Evolutionary conservation across 805 yeast species (phyloP), one percentile per base, ranked within the genome.

Genomic region (Kodamaea kaohsiungensis): DNA sequence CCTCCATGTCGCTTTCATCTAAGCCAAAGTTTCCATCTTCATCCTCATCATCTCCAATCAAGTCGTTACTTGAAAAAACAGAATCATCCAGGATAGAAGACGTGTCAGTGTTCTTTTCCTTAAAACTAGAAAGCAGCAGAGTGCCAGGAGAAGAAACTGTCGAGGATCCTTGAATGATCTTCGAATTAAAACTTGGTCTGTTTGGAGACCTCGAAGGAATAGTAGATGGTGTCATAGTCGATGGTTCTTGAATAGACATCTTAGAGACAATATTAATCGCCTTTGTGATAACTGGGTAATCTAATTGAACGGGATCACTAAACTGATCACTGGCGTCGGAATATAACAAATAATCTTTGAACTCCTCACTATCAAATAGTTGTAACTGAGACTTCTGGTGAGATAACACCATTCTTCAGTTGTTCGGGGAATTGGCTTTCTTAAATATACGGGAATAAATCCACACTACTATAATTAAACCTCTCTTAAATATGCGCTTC

Each of bases 41-140:
- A 33, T 53, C 52, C 2, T 40, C 42, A 15, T 38, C 45, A 3
- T 27, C 35, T 5, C 51, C 30, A 16, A n/a, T 9, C 15, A 7
- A 15, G 17, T 46, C 54, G 18, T 51, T 43, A 38, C 47, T 51
- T 10, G 61, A 57, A 49, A 59, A 59, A 7, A 58, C 53, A n/a
- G 61, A 56, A 17, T 54, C 63, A 10, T 53, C 59, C 43, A 53
- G 53, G 10, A 54, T 38, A 22, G 59, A 56, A 10, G 65, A 60
- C 3, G 57, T 51, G 53, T 62, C 46, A 22, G 25, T 22, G 47
- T 45, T n/a, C 47, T 46, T 27, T 50, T 30, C 35, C 13, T 53
- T 37, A 55, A 51, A 61, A 45, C 67, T 60, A 6, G 62, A 27
- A 27, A 62, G 68, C 65, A 64, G 68, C 45, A 52, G 27, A 9